A percentile compares a stretch with the other conserved stretches of the same genome.
Conservation (phyloP, 2,329 filamentous ascomycete genomes). For the Xylariaceae sp. region DNA sequence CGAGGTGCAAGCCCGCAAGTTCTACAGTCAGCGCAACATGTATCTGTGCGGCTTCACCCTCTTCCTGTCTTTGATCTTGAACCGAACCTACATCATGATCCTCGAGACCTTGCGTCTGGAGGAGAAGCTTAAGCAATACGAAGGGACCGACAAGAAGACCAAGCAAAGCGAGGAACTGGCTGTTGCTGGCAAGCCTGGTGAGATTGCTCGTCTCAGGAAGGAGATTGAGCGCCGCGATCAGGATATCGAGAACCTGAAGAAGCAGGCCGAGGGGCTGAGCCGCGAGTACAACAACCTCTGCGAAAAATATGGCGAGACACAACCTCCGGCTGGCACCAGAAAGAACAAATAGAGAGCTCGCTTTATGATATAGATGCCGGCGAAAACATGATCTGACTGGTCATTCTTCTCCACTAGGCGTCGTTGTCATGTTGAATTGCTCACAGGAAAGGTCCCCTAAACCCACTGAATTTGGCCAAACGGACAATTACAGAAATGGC, state of each 20-base stretch:
- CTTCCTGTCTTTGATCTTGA: slow-evolving; percentile 96
- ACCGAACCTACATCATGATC: slow-evolving; percentile 98
- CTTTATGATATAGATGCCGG: too few species aligned
- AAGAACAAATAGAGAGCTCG: slow-evolving; percentile 51
- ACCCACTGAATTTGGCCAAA: too few species aligned
- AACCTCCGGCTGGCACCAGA: slow-evolving; percentile 47
- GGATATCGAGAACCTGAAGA: slow-evolving; percentile 85
- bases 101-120: slow-evolving; percentile 87
- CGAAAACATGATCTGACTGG: too few species aligned
- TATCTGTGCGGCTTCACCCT: slow-evolving; percentile 99
- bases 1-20: slow-evolving; percentile 98
- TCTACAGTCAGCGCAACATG: slow-evolving; percentile 99
- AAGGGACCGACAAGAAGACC: slow-evolving; percentile 55
- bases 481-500: too few species aligned
- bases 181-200: slow-evolving; percentile 67
- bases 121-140: slow-evolving; percentile 81
- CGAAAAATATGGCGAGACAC: slow-evolving; percentile 68
- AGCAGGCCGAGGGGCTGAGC: slow-evolving; percentile 79
- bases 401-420: too few species aligned
- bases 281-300: slow-evolving; percentile 82
- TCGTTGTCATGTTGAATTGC: too few species aligned
- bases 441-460: too few species aligned
- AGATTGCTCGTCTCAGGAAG: slow-evolving; percentile 66
- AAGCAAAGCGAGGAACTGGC: slow-evolving; percentile 71
- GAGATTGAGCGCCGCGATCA: slow-evolving; percentile 75